Conservation (phyloP, 2,329 filamentous ascomycete genomes). For the Didymella pomorum region DNA sequence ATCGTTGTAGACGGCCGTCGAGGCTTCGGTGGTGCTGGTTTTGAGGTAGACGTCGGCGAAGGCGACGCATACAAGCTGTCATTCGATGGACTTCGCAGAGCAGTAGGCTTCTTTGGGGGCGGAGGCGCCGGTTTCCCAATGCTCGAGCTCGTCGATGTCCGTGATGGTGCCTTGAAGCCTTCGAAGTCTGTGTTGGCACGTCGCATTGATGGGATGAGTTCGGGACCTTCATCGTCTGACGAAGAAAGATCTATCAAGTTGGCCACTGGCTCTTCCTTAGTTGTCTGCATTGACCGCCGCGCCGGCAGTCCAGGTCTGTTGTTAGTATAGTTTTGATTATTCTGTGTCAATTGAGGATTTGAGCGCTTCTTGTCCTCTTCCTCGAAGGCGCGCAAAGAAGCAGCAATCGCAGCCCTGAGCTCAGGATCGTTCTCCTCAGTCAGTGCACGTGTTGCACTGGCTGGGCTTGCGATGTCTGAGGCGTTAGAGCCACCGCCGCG, state of each 20-base stretch:
- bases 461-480: conserved; percentile 23
- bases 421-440: conserved; percentile 58
- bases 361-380: conserved; percentile 49
- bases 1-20: conserved; percentile 37
- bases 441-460: conserved; percentile 20
- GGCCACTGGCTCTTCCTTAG: conserved; percentile 37
- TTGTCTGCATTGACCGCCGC: conserved; percentile 38
- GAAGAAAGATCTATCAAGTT: conserved; percentile 59
- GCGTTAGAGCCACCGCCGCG: conserved; percentile 20
- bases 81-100: conserved; percentile 51
- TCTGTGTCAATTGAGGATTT: conserved; percentile 42
- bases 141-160: conserved; percentile 10
- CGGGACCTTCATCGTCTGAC: conserved; percentile 50
- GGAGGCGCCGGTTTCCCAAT: conserved; percentile 43
- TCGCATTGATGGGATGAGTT: conserved; percentile 27
- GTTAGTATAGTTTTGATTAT: conserved; percentile 48
- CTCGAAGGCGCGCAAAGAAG: conserved; percentile 57
- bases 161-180: background rate
- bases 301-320: conserved; percentile 49
- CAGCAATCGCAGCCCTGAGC: conserved; percentile 57
- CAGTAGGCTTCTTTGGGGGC: conserved; percentile 45
- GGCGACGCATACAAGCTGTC: conserved; percentile 23
- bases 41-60: conserved; percentile 40
- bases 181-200: conserved; percentile 41
- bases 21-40: conserved; percentile 46